phyloP scores from a whole-genome alignment of 306 rosid species.

The Rosa chinensis region DNA sequence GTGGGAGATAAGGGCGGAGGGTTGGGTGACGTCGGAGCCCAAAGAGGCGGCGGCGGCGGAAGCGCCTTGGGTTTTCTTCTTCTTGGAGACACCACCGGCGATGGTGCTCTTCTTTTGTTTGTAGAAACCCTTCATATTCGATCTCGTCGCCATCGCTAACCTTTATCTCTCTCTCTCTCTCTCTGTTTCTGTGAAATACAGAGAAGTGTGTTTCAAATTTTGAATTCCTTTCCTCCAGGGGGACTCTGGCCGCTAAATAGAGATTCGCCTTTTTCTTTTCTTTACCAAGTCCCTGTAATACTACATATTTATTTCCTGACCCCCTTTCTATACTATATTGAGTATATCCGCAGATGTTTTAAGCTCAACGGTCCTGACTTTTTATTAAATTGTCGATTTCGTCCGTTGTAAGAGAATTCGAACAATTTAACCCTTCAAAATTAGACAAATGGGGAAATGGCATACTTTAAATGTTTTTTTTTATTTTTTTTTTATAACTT shows the following conservation, averaged over 20 bases:
- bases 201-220: slow-evolving; percentile 21
- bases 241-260: neutral
- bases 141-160: slow-evolving; percentile 31
- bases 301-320: neutral
- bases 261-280: neutral
- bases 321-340: neutral
- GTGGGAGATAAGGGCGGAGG: slow-evolving; percentile 41
- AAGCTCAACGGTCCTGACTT: neutral
- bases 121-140: slow-evolving; percentile 57
- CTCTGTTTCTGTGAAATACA: neutral
- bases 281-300: neutral
- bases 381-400: too few relatives aligned
- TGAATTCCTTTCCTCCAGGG: slow-evolving; percentile 18
- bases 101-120: slow-evolving; percentile 46
- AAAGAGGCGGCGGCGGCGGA: slow-evolving; percentile 25
- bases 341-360: too few relatives aligned
- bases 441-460: too few relatives aligned
- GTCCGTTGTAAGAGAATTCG: too few relatives aligned
- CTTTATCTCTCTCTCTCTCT: neutral
- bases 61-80: neutral
- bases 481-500: too few relatives aligned
- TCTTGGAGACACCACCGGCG: slow-evolving; percentile 3
- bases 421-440: too few relatives aligned
- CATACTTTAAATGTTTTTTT: too few relatives aligned
- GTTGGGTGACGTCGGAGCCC: slow-evolving; percentile 36